These are phyloP conservation scores for Plasmodium sp. DNA, from an alignment of 169 alveolate genomes.

Conservation along the genomic window DNA sequence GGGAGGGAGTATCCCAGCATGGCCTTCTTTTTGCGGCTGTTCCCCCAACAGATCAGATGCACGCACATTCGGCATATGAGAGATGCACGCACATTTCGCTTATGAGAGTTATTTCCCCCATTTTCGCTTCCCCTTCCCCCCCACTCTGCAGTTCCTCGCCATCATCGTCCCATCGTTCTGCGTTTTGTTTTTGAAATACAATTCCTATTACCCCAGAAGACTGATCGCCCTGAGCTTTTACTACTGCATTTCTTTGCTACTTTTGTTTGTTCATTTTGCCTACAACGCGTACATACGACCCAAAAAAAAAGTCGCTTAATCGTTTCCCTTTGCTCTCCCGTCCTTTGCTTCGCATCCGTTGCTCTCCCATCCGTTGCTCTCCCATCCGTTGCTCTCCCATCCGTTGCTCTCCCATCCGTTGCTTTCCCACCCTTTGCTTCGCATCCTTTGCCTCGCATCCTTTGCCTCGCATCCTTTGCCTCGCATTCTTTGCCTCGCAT, in stretches of 20 bases:
- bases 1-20: background rate
- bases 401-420: too few relatives aligned
- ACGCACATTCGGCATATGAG: too few relatives aligned
- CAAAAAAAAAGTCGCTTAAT: constrained; percentile 36
- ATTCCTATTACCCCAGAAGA: constrained; percentile 69
- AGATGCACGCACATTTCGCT: background rate
- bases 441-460: too few relatives aligned
- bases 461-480: too few relatives aligned
- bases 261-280: constrained; percentile 76
- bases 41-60: background rate
- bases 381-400: too few relatives aligned
- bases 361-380: background rate
- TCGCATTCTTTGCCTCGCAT: background rate
- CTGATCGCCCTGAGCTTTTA: constrained; percentile 63
- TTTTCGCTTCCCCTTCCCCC: background rate
- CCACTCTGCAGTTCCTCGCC: constrained; percentile 34
- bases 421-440: too few relatives aligned
- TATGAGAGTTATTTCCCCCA: background rate
- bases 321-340: background rate
- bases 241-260: constrained; percentile 72
- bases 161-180: constrained; percentile 42
- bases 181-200: constrained; percentile 41
- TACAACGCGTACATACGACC: constrained; percentile 63
- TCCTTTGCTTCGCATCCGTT: background rate
- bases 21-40: background rate